Evolutionary conservation across 305 asterid genomes (phyloP).

Genomic region (Fraxinus angustifolia): DNA sequence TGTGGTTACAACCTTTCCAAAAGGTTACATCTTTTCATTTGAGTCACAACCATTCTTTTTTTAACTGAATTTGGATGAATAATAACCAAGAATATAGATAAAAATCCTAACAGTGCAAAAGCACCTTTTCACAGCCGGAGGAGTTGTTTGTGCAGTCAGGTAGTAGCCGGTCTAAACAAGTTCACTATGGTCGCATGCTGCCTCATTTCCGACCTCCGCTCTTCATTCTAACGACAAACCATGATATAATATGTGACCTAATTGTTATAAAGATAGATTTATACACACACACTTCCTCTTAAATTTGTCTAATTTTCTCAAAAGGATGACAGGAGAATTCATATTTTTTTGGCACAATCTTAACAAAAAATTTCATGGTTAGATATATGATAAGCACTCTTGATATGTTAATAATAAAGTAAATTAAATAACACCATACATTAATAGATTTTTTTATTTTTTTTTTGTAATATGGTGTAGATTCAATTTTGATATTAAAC

Average conservation of each 20-base stretch:
- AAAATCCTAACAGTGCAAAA: neutral
- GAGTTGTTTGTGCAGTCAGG: neutral
- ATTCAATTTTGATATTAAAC: neutral
- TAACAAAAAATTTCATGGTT: too few species aligned
- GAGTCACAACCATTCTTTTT: neutral
- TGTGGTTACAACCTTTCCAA: neutral
- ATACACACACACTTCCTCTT: neutral
- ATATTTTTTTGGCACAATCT: too few species aligned
- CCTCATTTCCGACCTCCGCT: too few species aligned
- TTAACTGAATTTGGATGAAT: neutral
- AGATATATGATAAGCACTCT: too few species aligned
- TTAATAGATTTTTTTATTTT: too few species aligned
- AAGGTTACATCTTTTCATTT: neutral
- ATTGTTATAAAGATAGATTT: too few species aligned
- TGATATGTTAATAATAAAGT: too few species aligned
- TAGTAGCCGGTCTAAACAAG: neutral
- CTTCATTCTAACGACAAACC: too few species aligned
- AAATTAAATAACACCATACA: too few species aligned
- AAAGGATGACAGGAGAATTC: neutral
- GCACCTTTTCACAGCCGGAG: neutral
- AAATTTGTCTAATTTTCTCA: neutral
- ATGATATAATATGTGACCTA: too few species aligned
- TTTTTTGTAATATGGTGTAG: too few species aligned
- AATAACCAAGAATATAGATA: neutral
- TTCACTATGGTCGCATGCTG: neutral